Percentiles rank a stretch among this genome's conserved stretches.
Conservation (phyloP, 208 protist genomes). For the Strigomonas culicis region DNA sequence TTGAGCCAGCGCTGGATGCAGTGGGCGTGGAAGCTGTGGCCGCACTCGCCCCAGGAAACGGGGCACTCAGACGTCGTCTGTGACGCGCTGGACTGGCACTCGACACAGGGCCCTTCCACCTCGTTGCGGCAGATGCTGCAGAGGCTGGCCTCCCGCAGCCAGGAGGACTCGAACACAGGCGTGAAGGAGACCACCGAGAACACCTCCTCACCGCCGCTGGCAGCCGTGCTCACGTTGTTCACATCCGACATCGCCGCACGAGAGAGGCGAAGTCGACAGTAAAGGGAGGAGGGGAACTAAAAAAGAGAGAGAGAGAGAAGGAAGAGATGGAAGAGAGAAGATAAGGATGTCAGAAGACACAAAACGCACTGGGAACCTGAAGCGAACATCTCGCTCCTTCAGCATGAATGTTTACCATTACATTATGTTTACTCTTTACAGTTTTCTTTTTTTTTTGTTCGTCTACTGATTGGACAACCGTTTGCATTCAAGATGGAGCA, state of each 20-base stretch:
- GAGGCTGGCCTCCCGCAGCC: conserved; percentile 95
- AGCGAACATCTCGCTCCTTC: no score
- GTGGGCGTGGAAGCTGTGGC: conserved; percentile 98
- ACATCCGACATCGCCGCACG: no score
- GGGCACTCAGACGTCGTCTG: conserved; percentile 75
- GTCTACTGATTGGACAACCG: no score
- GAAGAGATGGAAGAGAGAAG: background rate
- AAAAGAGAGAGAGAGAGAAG: background rate
- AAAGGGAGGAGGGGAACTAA: conserved; percentile 4
- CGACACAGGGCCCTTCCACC: conserved; percentile 97
- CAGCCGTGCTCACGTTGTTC: no score
- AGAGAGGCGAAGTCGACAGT: background rate
- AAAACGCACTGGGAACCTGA: background rate
- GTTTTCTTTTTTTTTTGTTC: no score
- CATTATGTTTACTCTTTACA: no score
- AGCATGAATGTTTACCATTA: no score
- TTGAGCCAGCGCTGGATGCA: conserved; percentile 99
- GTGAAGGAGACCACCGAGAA: conserved; percentile 93
- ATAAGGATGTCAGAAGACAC: background rate
- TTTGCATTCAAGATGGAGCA: no score
- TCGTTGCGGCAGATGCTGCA: conserved; percentile 98
- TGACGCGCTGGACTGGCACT: conserved; percentile 90
- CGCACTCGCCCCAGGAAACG: conserved; percentile 97
- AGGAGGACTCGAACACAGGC: conserved; percentile 94
- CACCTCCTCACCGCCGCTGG: no score